Percentiles rank a stretch among this genome's conserved stretches.
phyloP scores from a whole-genome alignment of 768 basidiomycete genomes.

The Mycena capillaripes region DNA sequence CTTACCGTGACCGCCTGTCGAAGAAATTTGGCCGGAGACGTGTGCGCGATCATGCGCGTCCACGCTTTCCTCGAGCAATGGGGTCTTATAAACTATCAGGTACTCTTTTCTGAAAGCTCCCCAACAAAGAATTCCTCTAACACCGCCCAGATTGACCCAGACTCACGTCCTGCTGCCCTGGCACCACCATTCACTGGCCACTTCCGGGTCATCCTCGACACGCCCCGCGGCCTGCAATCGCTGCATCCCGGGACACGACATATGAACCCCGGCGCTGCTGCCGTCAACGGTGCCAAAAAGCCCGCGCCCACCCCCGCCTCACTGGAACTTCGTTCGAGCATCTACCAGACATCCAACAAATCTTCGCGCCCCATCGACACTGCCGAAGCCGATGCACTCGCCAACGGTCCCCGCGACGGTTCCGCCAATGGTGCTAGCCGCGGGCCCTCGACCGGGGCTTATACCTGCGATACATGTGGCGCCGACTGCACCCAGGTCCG shows the following conservation, averaged over 20 bases:
- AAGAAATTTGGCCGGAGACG: slow-evolving; percentile 96
- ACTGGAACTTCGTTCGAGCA: slow-evolving; percentile 88
- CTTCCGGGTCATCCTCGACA: slow-evolving; percentile 97
- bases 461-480: slow-evolving; percentile 94
- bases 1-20: slow-evolving; percentile 97
- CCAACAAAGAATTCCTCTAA: slow-evolving; percentile 16
- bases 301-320: slow-evolving; percentile 69
- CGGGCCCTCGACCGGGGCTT: slow-evolving; percentile 47
- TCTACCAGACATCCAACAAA: slow-evolving; percentile 91
- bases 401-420: slow-evolving; percentile 65
- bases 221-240: slow-evolving; percentile 95
- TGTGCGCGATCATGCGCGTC: slow-evolving; percentile 98
- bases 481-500: slow-evolving; percentile 90
- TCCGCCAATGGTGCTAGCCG: slow-evolving; percentile 63
- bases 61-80: slow-evolving; percentile 99
- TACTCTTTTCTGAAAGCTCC: slow-evolving; percentile 53
- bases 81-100: slow-evolving; percentile 99
- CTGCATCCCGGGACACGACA: slow-evolving; percentile 87
- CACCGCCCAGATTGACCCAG: slow-evolving; percentile 88
- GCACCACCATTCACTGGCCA: slow-evolving; percentile 99
- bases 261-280: slow-evolving; percentile 56
- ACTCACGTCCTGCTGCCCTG: slow-evolving; percentile 92
- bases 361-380: slow-evolving; percentile 79
- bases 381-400: slow-evolving; percentile 76
- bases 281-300: slow-evolving; percentile 65